Evolutionary conservation across 805 yeast genomes (phyloP).

Genomic region (Lipomyces spencermartinsiae): DNA sequence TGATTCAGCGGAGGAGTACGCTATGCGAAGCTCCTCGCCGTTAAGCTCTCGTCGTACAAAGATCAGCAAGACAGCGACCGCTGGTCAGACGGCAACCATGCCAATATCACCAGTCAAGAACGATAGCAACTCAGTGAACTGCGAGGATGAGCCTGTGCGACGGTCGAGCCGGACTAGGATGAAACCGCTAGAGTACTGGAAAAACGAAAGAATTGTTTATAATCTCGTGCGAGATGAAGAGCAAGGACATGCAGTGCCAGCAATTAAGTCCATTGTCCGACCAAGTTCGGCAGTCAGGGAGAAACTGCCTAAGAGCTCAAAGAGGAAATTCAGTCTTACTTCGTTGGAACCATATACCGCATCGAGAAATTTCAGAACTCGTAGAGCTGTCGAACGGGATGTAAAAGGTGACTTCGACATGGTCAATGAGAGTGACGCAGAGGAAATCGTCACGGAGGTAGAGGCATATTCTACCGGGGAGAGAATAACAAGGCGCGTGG

Average conservation of each 20-base stretch:
- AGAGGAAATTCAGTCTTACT: background rate
- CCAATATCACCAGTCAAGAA: background rate
- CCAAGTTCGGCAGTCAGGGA: background rate
- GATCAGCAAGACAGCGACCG: background rate
- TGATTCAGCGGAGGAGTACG: background rate
- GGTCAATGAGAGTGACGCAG: constrained; percentile 23
- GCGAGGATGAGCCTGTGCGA: background rate
- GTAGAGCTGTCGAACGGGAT: background rate
- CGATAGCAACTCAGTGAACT: background rate
- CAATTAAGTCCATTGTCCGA: constrained; percentile 39
- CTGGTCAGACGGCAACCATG: background rate
- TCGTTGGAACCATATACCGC: background rate
- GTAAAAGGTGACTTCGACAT: background rate
- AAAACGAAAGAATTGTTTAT: constrained; percentile 75
- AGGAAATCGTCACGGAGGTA: constrained; percentile 25
- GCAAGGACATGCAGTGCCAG: constrained; percentile 34
- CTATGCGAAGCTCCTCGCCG: background rate
- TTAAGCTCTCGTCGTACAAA: background rate
- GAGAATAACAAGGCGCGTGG: constrained; percentile 16
- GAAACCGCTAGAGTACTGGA: constrained; percentile 82
- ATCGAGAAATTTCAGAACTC: background rate
- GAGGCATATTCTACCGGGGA: constrained; percentile 16
- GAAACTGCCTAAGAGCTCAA: background rate
- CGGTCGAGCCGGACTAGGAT: constrained; percentile 11
- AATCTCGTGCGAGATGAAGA: constrained; percentile 42